These are phyloP conservation scores for Seiridium unicorne DNA, from an alignment of 2,329 filamentous ascomycete genomes.

Conservation along the genomic window DNA sequence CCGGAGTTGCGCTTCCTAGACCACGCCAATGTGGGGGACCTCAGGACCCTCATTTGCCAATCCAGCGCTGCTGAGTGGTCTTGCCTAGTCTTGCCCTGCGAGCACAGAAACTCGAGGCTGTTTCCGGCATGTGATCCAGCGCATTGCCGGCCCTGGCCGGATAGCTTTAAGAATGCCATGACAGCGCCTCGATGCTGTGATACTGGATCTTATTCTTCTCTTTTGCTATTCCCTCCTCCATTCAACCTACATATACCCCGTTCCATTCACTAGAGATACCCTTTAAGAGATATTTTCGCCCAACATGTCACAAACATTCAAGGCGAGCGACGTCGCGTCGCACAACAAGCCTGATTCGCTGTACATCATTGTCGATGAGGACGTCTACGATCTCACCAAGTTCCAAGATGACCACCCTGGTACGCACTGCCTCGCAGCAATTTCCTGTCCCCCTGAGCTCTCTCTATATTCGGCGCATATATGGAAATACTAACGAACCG, in stretches of 20 bases:
- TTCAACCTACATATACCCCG: not conserved
- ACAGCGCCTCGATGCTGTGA: not conserved
- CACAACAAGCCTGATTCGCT: slow-evolving; percentile 86
- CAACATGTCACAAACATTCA: slow-evolving; percentile 86
- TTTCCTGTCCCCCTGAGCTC: too few relatives aligned
- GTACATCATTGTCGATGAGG: slow-evolving; percentile 89
- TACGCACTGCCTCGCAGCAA: slow-evolving; percentile 23
- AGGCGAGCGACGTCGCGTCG: slow-evolving; percentile 79
- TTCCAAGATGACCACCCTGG: slow-evolving; percentile 85
- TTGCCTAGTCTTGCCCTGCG: not conserved
- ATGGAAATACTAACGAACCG: too few relatives aligned
- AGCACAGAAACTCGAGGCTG: not conserved
- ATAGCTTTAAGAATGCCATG: slow-evolving; percentile 4
- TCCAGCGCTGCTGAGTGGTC: slow-evolving; percentile 3
- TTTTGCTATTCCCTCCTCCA: not conserved
- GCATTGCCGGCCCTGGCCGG: not conserved
- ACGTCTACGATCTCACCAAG: slow-evolving; percentile 92
- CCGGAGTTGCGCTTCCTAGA: not conserved
- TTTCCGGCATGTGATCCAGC: slow-evolving; percentile 8
- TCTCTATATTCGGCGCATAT: too few relatives aligned
- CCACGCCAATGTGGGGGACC: not conserved
- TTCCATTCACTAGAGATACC: not conserved
- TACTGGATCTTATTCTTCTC: not conserved
- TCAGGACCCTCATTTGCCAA: not conserved
- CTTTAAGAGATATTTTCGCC: not conserved